Base-by-base conservation (phyloP, 805 yeast genomes). In the Scheffersomyces stipitis region DNA sequence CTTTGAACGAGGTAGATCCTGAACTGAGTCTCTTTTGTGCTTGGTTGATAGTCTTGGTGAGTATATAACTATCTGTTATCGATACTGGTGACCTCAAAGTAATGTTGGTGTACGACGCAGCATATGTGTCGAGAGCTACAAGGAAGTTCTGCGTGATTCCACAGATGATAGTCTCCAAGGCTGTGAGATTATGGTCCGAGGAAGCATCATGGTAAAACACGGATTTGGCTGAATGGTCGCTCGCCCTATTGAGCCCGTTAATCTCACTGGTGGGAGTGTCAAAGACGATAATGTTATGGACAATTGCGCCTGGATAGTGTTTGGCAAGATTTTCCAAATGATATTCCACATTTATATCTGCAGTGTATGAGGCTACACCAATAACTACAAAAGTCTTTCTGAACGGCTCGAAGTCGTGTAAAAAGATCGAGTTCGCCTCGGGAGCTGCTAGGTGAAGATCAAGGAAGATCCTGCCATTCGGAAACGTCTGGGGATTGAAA, bases 341-440 rank as follows among this genome's bases (percentile, higher is more conserved):
- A 1, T 45, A 45, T 2, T 42, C 43, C 3, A 31, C 30, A 10
- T 45, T 40, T 1, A 33, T 23, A 4, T 34, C 31, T 4, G 33
- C 42, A 4, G 34, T 41, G 54, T 65, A 68, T 15, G 54, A 45
- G 1, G 71, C 67, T 12, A 73, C 40, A 0, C 79, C 81, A 5
- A 76, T 32, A 4, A 82, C 80, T 5, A 83, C 70, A 48, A 87
- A 77, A 0, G 85, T 78, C 53, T 88, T 87, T 34, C 97, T 64
- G 60, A 76, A 88, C 1, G 96, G 96, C 61, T 93, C 97, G 45
- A 91, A 80, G 58, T 91, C 98, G 48, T 84, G 86, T 28, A 91
- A 65, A 36, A 84, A 81, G 5, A 81, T 60, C 18, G 83, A 72
- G 28, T 78, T 80, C n/a, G 69, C 71, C 37, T 78, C 82, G 1